Base-by-base conservation (phyloP, 208 protist species). In the Trypanosoma caninum region DNA sequence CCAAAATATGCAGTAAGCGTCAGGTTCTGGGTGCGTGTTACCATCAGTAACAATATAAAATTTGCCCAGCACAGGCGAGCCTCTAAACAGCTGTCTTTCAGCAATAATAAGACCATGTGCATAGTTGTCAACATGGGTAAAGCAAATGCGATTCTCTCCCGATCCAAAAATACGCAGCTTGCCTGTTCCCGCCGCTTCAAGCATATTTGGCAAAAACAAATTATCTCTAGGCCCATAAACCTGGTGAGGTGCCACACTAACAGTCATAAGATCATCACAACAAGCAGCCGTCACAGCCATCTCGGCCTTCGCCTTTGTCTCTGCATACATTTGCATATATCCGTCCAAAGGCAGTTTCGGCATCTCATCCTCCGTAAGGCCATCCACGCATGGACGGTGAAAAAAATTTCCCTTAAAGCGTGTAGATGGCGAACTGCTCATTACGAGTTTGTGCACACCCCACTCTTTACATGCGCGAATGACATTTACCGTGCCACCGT, bases 11-110 rank as follows among this genome's bases (percentile, higher is more conserved):
- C 86, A 94, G 69, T 97, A 94, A 9, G 76, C 87, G 10, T 77
- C 81, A 18, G 84, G 86, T 53, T 94, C 81, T 0, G 90, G 91
- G 65, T 98, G 89, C 8, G 90, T 98, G 47, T 79, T 72, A 3
- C 87, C 96, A 51, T 98, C 96, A 0, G 96, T 98, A 33, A 95
- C 86, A 69, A 98, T 96, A 74, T 98, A 98, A 62, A 97, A 98
- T 55, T 97, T 96, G 6, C 94, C 93, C 22, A 97, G 71, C 10
- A 94, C 90, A 0, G 87, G 88, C 9, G 86, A 96, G 28, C 81
- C 89, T 47, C 88, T 85, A 77, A 83, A 97, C 9, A 97, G 72
- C 50, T 92, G 79, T 35, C 77, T 71, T 57, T 97, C 93, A 0
- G 90, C 89, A 61, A 98, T 91, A 62, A 98, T 96, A 23, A 98